Conservation (phyloP, 441 rosid species). For the Lepidium campestre region DNA sequence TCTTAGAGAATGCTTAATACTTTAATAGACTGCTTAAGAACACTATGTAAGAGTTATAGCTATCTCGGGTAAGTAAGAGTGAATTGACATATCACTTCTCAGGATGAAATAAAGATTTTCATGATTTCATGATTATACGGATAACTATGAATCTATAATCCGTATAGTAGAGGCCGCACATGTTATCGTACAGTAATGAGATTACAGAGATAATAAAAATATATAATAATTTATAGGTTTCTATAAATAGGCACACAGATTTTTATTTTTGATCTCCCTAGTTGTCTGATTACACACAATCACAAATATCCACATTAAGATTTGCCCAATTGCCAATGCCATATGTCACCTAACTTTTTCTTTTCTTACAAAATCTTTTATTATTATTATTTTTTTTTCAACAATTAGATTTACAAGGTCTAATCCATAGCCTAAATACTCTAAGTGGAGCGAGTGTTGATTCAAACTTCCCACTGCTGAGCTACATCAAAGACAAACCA, state of each 20-base stretch:
- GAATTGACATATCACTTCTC: too few species aligned
- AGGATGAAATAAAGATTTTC: background rate
- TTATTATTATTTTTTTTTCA: too few species aligned
- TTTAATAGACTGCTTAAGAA: background rate
- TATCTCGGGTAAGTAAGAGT: background rate
- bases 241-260: background rate
- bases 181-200: background rate
- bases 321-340: background rate
- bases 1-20: conserved; percentile 30
- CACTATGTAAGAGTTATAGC: too few species aligned
- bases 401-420: too few species aligned
- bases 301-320: background rate
- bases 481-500: too few species aligned
- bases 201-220: background rate
- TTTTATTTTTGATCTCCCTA: background rate
- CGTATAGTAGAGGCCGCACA: background rate
- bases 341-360: too few species aligned
- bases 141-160: background rate
- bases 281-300: background rate
- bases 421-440: too few species aligned
- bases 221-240: background rate
- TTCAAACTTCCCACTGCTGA: too few species aligned
- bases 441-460: too few species aligned
- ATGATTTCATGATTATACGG: background rate
- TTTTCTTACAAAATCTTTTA: too few species aligned